Percentiles rank a stretch among this genome's conserved stretches.
Conservation (phyloP, 148 eudicot genomes). For the Cornus suecica region DNA sequence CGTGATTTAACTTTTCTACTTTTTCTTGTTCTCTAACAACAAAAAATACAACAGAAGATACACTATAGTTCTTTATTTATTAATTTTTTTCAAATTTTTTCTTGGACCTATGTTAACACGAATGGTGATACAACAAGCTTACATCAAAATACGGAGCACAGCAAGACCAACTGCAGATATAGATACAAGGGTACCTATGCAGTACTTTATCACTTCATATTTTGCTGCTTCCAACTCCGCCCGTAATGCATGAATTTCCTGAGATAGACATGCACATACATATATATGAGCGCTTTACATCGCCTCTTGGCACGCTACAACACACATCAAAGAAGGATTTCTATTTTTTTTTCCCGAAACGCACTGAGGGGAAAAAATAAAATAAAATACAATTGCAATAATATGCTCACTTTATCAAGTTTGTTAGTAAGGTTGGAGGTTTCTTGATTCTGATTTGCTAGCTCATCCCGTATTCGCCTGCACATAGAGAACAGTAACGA, state of each 20-base stretch:
- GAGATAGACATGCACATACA: neutral
- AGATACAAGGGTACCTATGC: conserved; percentile 66
- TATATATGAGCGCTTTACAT: too few relatives aligned
- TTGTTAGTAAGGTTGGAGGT: conserved; percentile 58
- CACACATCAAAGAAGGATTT: too few relatives aligned
- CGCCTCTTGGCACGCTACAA: too few relatives aligned
- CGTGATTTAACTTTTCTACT: conserved; percentile 15
- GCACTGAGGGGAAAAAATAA: neutral
- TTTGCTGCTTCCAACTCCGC: conserved; percentile 69
- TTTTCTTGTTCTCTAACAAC: neutral
- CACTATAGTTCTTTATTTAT: neutral
- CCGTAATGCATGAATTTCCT: conserved; percentile 58
- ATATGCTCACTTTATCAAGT: conserved; percentile 52
- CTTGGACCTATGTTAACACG: neutral
- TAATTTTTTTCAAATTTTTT: neutral
- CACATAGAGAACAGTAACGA: neutral
- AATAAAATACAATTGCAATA: neutral
- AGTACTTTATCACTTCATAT: conserved; percentile 64
- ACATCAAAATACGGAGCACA: conserved; percentile 47
- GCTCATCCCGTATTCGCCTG: conserved; percentile 65
- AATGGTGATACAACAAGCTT: neutral
- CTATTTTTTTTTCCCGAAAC: too few relatives aligned
- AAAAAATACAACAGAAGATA: neutral
- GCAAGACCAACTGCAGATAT: conserved; percentile 65
- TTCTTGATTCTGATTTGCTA: conserved; percentile 54